These are phyloP conservation scores for Pseudogymnoascus sp. DNA, from an alignment of 2,329 filamentous ascomycete species.

Conservation along the genomic window DNA sequence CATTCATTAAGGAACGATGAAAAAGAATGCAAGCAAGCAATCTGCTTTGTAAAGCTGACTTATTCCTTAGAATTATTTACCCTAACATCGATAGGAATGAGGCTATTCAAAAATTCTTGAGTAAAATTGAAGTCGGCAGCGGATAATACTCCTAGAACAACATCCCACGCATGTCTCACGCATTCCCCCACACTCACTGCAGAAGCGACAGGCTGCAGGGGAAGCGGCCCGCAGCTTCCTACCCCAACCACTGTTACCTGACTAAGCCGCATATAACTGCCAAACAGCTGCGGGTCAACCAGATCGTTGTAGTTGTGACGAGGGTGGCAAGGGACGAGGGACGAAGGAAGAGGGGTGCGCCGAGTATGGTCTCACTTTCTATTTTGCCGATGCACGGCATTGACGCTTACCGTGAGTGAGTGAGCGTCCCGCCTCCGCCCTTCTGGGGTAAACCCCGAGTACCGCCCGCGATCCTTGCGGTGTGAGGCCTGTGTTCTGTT, in stretches of 20 bases:
- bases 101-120: neutral
- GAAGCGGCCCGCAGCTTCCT: slow-evolving; percentile 6
- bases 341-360: neutral
- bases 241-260: neutral
- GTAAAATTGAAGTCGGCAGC: neutral
- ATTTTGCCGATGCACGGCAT: slow-evolving; percentile 11
- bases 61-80: slow-evolving; percentile 2
- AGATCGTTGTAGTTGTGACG: neutral
- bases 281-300: neutral
- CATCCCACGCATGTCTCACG: neutral
- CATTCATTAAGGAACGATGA: neutral
- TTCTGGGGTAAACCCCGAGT: neutral
- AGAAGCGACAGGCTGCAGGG: neutral
- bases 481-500: neutral
- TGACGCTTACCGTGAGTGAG: neutral
- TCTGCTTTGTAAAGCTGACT: slow-evolving; percentile 4
- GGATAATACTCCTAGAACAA: neutral
- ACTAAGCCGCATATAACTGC: neutral
- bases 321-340: neutral
- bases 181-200: neutral
- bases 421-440: neutral
- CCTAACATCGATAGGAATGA: neutral
- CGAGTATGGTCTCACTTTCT: neutral
- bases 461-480: neutral
- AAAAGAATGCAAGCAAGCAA: neutral